Evolutionary conservation across 371 early-diverging fungal genomes (phyloP).

Genomic region (Lichtheimia ornata): DNA sequence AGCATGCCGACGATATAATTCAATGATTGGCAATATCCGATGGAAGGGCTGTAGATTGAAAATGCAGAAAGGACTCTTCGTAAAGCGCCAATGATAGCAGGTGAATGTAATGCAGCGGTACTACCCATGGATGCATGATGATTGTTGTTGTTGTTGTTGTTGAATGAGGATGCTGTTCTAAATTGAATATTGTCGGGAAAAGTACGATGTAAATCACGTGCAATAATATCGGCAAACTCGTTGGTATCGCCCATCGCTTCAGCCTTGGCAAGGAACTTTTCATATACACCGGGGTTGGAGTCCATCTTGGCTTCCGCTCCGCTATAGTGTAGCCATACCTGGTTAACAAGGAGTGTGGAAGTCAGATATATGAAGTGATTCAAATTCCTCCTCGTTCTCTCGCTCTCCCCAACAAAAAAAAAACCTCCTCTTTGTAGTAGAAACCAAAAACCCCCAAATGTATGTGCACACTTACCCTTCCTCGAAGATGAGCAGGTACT

Average conservation of each 20-base stretch:
- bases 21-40: slow-evolving; percentile 84
- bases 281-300: slow-evolving; percentile 63
- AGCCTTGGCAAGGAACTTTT: slow-evolving; percentile 52
- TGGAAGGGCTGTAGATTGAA: slow-evolving; percentile 53
- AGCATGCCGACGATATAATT: slow-evolving; percentile 79
- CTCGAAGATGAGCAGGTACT: slow-evolving; percentile 68
- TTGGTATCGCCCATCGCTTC: slow-evolving; percentile 44
- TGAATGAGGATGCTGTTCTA: slow-evolving; percentile 19
- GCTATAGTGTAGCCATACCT: slow-evolving; percentile 79
- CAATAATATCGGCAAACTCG: slow-evolving; percentile 69
- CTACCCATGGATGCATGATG: slow-evolving; percentile 27
- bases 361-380: neutral
- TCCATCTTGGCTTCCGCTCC: slow-evolving; percentile 67
- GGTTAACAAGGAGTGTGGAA: neutral
- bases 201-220: slow-evolving; percentile 75
- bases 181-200: slow-evolving; percentile 78
- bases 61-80: slow-evolving; percentile 74
- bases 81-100: slow-evolving; percentile 62
- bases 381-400: too few relatives aligned
- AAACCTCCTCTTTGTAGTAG: too few relatives aligned
- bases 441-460: too few relatives aligned
- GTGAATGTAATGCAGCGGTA: slow-evolving; percentile 7
- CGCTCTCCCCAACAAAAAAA: too few relatives aligned
- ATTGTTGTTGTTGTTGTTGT: slow-evolving; percentile 22
- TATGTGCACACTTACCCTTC: slow-evolving; percentile 42